Conservation (phyloP, 2,329 filamentous ascomycete species). For the Ceratocystis cacaofunesta region DNA sequence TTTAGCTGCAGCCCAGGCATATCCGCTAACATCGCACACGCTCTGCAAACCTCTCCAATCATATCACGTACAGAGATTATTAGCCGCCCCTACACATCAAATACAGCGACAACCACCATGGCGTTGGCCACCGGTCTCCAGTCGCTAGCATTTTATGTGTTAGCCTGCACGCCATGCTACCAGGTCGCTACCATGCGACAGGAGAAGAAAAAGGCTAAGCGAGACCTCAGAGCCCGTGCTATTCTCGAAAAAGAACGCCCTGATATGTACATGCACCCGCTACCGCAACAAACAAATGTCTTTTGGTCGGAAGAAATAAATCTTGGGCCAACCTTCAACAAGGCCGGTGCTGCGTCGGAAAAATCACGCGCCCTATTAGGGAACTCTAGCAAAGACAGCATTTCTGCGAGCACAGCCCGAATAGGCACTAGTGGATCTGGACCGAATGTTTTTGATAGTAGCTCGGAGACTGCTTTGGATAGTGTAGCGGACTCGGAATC, state of each 20-base stretch:
- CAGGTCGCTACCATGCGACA: slow-evolving; percentile 55
- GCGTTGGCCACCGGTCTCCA: slow-evolving; percentile 47
- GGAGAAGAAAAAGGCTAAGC: slow-evolving; percentile 54
- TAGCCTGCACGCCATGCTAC: slow-evolving; percentile 65
- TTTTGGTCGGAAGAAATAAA: slow-evolving; percentile 80
- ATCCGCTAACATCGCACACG: too few species aligned
- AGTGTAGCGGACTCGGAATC: slow-evolving; percentile 14
- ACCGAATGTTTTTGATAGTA: slow-evolving; percentile 14
- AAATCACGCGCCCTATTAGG: slow-evolving; percentile 8
- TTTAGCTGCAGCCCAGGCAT: too few species aligned
- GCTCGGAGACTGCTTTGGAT: slow-evolving; percentile 14
- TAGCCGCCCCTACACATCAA: neutral
- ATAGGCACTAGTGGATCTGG: slow-evolving; percentile 54
- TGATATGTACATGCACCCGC: slow-evolving; percentile 60
- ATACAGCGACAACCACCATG: slow-evolving; percentile 27
- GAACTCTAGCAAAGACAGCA: slow-evolving; percentile 16
- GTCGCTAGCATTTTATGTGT: slow-evolving; percentile 63
- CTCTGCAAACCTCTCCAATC: too few species aligned
- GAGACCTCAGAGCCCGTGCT: slow-evolving; percentile 50
- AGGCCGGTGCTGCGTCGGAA: slow-evolving; percentile 31
- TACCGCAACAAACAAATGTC: slow-evolving; percentile 72
- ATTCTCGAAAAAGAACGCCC: slow-evolving; percentile 55
- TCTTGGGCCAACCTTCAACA: slow-evolving; percentile 60
- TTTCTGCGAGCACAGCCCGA: slow-evolving; percentile 10
- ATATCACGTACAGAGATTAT: too few species aligned